Evolutionary conservation across 345 rosid species (phyloP).

Genomic region (Eucalyptus curtisii): DNA sequence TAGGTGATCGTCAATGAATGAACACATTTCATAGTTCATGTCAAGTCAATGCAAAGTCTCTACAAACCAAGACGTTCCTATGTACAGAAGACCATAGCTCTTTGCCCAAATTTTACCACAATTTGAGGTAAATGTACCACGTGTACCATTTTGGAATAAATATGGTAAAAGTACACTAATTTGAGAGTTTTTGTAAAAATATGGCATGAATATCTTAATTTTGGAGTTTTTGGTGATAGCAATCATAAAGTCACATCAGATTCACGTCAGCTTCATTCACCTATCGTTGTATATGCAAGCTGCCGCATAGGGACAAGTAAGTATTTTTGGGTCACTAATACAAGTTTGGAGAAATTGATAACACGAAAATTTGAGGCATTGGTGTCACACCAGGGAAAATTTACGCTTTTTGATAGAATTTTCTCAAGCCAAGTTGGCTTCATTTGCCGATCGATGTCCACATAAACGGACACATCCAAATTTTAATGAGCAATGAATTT

Average conservation of each 20-base stretch:
- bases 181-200: too few species aligned
- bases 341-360: not conserved
- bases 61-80: not conserved
- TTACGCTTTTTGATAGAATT: too few species aligned
- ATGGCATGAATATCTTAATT: too few species aligned
- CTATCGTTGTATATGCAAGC: too few species aligned
- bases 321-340: not conserved
- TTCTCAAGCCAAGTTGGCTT: not conserved
- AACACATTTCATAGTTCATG: not conserved
- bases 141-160: too few species aligned
- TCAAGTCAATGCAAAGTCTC: not conserved
- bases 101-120: too few species aligned
- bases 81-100: too few species aligned
- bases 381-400: not conserved
- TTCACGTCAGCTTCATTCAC: accelerated
- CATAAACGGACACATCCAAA: not conserved
- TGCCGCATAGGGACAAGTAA: not conserved
- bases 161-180: accelerated
- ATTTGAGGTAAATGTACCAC: too few species aligned
- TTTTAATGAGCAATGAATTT: not conserved
- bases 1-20: not conserved
- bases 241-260: not conserved
- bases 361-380: not conserved
- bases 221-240: accelerated
- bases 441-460: not conserved